Evolutionary conservation across 495 filamentous ascomycete genomes (phyloP).

Genomic region (Neurospora sp.): DNA sequence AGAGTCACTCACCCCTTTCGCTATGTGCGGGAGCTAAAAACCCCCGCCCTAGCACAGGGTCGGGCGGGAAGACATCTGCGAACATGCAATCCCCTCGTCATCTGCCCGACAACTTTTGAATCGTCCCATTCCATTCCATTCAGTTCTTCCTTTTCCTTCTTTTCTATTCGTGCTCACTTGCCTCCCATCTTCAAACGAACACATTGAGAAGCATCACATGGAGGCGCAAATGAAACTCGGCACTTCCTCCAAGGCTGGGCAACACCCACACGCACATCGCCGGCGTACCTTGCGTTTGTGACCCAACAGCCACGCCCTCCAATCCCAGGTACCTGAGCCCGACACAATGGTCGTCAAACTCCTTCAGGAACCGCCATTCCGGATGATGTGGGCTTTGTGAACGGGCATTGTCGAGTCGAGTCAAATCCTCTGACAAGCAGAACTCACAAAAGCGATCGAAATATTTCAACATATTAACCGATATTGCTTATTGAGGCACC

Average conservation of each 20-base stretch:
- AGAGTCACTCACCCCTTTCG: constrained; percentile 18
- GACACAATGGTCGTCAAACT: not conserved
- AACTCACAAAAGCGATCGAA: not conserved
- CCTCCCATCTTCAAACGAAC: not conserved
- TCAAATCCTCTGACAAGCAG: not conserved
- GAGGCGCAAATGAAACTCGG: not conserved
- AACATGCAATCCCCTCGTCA: not conserved
- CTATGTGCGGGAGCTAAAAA: not conserved
- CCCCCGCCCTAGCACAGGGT: not conserved
- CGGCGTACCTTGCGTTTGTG: not conserved
- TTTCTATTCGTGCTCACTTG: not conserved
- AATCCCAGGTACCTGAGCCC: not conserved
- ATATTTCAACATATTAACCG: not conserved
- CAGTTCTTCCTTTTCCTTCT: not conserved
- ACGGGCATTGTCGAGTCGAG: not conserved
- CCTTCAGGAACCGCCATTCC: not conserved
- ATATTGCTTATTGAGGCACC: not conserved
- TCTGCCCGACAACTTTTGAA: not conserved
- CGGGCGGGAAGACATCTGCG: not conserved
- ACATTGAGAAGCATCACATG: not conserved
- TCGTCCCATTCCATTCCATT: not conserved
- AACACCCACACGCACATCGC: not conserved
- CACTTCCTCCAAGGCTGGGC: not conserved
- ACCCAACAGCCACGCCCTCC: not conserved
- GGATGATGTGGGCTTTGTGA: not conserved